phyloP scores from a whole-genome alignment of 176 grass and related monocot genomes.

The Canna indica region DNA sequence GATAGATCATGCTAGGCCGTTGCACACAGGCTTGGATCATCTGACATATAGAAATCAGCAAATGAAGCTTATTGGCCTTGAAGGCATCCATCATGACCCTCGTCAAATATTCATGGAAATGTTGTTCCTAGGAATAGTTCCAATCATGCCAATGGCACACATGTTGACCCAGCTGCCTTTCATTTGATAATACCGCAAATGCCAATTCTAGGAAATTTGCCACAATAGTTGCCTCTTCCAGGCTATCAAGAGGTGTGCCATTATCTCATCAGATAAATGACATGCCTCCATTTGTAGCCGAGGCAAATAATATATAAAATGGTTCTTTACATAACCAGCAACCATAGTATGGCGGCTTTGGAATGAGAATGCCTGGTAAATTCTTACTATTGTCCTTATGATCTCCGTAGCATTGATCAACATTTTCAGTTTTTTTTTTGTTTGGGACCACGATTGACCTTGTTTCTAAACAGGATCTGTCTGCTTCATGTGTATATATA shows the following conservation, averaged over 20 bases:
- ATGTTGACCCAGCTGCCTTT: conserved; percentile 47
- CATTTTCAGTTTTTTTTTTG: conserved; percentile 10
- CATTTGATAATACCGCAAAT: conserved; percentile 65
- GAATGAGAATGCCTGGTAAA: conserved; percentile 63
- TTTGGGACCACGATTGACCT: not conserved
- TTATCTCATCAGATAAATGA: conserved; percentile 57
- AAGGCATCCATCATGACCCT: not conserved
- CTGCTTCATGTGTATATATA: too few species aligned
- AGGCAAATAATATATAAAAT: conserved; percentile 72
- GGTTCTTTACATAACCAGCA: conserved; percentile 58
- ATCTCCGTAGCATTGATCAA: conserved; percentile 2
- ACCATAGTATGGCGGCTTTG: conserved; percentile 55
- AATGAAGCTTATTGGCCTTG: not conserved
- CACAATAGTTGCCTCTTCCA: conserved; percentile 27
- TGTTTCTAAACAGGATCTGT: not conserved
- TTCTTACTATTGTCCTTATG: conserved; percentile 4
- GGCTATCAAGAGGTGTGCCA: conserved; percentile 54
- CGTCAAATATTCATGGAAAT: conserved; percentile 45
- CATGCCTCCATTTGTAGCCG: conserved; percentile 50
- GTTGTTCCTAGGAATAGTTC: conserved; percentile 38
- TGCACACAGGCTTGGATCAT: not conserved
- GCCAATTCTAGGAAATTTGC: conserved; percentile 44
- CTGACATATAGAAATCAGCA: not conserved
- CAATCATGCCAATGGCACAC: conserved; percentile 36
- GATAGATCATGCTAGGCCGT: not conserved